Percentiles rank a stretch among this genome's conserved stretches.
Conservation (phyloP, 768 basidiomycete genomes). For the Termitomyces sp. region DNA sequence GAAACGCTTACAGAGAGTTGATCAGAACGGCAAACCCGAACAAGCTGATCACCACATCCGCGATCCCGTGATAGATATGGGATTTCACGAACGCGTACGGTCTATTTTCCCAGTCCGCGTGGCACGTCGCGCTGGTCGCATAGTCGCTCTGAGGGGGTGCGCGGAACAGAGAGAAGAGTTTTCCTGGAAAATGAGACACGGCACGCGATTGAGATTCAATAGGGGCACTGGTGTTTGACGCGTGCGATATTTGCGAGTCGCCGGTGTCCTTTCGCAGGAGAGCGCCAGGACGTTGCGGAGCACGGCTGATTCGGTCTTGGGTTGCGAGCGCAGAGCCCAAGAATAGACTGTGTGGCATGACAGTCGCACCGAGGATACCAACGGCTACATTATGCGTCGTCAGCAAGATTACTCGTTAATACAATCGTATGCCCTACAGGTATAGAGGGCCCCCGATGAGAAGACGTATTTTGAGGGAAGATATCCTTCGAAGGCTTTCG, state of each 20-base stretch:
- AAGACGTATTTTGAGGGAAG: conserved; percentile 67
- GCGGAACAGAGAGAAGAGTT: conserved; percentile 30
- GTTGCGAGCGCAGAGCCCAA: conserved; percentile 84
- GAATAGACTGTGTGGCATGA: conserved; percentile 94
- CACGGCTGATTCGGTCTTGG: conserved; percentile 59
- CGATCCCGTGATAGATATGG: conserved; percentile 61
- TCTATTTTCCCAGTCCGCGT: conserved; percentile 56
- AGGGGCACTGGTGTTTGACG: not conserved
- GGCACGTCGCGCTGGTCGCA: conserved; percentile 33
- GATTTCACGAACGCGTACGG: conserved; percentile 47
- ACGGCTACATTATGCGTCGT: conserved; percentile 37
- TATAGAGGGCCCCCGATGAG: conserved; percentile 53
- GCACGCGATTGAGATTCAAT: not conserved
- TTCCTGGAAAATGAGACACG: conserved; percentile 18
- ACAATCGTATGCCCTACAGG: conserved; percentile 36
- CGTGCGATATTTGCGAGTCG: conserved; percentile 8
- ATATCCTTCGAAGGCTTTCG: conserved; percentile 66
- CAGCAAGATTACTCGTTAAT: not conserved
- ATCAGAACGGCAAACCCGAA: conserved; percentile 85
- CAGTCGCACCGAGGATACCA: conserved; percentile 77
- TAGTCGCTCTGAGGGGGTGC: conserved; percentile 29
- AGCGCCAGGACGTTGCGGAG: conserved; percentile 19
- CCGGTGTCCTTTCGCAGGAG: conserved; percentile 12
- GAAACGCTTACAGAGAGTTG: conserved; percentile 63
- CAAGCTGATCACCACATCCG: conserved; percentile 64